phyloP scores from a whole-genome alignment of 805 yeast species.

The Nakazawaea anatomiae region DNA sequence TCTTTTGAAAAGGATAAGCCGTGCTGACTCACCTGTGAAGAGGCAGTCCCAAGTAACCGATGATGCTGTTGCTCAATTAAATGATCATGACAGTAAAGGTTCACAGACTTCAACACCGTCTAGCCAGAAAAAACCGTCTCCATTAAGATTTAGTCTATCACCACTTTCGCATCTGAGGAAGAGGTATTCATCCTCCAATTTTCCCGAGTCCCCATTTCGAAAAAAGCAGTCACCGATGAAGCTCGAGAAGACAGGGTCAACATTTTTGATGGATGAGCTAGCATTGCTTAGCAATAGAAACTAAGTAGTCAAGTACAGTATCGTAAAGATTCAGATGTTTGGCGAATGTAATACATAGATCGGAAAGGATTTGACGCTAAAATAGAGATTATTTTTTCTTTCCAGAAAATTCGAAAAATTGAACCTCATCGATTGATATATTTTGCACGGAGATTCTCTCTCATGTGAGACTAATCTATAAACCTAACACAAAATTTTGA shows the following conservation, averaged over 20 bases:
- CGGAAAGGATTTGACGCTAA: no score
- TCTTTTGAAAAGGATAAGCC: constrained; percentile 1
- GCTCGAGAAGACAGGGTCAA: neutral
- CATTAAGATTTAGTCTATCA: neutral
- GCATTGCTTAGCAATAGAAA: neutral
- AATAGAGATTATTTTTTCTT: neutral
- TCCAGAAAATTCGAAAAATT: neutral
- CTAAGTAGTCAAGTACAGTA: neutral
- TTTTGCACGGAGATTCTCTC: neutral
- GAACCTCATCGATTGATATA: neutral
- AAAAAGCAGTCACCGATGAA: constrained; percentile 1
- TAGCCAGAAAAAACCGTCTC: neutral
- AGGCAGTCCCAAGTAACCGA: neutral
- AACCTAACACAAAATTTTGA: neutral
- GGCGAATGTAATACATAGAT: neutral
- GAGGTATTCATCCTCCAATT: neutral
- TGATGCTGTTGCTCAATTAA: no score
- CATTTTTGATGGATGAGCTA: neutral
- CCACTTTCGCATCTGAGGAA: neutral
- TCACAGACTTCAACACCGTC: neutral
- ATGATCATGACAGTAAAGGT: no score
- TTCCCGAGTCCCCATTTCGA: neutral
- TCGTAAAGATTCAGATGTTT: neutral
- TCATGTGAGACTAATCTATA: no score
- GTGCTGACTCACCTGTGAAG: neutral